A percentile compares a stretch with the other conserved stretches of the same genome.
Conservation (phyloP, 2,329 filamentous ascomycete species). For the Lasiodiplodia sp. region DNA sequence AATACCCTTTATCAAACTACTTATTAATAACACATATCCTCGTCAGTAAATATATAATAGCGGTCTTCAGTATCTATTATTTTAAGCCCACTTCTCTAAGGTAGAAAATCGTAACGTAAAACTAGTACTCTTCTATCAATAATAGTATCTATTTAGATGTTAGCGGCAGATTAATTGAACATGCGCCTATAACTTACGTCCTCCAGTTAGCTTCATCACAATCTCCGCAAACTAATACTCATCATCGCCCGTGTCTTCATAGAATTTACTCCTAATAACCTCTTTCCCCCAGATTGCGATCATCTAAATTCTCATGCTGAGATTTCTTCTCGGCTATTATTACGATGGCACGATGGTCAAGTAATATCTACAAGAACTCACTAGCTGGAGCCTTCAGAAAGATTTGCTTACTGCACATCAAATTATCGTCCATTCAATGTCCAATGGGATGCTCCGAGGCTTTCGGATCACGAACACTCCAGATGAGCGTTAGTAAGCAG, state of each 20-base stretch:
- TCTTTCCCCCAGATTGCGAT: conserved; percentile 61
- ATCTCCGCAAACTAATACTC: conserved; percentile 54
- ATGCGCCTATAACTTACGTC: conserved; percentile 36
- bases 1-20: not conserved
- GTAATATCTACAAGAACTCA: conserved; percentile 40
- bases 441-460: not conserved
- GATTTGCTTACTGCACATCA: conserved; percentile 34
- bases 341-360: conserved; percentile 58
- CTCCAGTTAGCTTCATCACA: conserved; percentile 47
- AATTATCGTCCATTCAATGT: conserved; percentile 48
- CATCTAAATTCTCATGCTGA: conserved; percentile 61
- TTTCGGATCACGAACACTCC: not conserved
- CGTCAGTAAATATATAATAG: conserved; percentile 61
- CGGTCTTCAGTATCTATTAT: conserved; percentile 62
- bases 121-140: conserved; percentile 64
- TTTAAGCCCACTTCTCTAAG: conserved; percentile 51
- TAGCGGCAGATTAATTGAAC: too few relatives aligned
- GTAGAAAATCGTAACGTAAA: conserved; percentile 60
- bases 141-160: conserved; percentile 45
- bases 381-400: not conserved
- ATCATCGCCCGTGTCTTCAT: conserved; percentile 58
- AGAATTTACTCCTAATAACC: conserved; percentile 50
- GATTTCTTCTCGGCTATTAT: conserved; percentile 62
- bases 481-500: conserved; percentile 19
- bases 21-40: conserved; percentile 54